Evolutionary conservation across 2,329 filamentous ascomycete species (phyloP), one percentile per base, ranked within the genome.

Genomic region (Nemania diffusa): DNA sequence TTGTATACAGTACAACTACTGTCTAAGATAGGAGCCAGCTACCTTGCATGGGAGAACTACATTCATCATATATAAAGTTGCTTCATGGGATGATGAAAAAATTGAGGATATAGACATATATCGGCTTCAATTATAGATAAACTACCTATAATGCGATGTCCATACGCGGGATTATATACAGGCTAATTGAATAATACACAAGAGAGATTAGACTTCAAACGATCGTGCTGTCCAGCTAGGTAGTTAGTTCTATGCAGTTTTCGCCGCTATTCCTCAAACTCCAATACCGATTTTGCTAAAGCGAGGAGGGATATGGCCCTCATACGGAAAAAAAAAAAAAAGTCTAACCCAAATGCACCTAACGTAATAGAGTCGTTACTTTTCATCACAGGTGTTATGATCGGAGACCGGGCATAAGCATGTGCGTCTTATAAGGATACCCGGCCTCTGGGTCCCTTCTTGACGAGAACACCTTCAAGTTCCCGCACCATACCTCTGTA

Each of bases 401-500:
- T 22, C 24, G 57, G 46, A 50, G 44, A 34, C 58, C 27, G 24
- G 55, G 52, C 51, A 44, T 57, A 42, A 50, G 26, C 24, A 55
- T 57, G 29, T 15, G n/a, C 4, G 15, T 51, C 48, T 73, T 53
- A 77, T 63, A 76, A 69, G 50, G 75, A 75, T 59, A 71, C 62
- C 57, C 75, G 73, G 44, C 70, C 71, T 57, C 69, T 71, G 11
- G 68, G 37, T 84, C 80, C 76, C 84, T 88, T 75, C 40, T 70
- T 74, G 56, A 87, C 88, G 78, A 98, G 97, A 67, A 99, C 88
- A 71, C 92, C 95, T 82, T 97, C 93, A 65, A 99, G 84, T 81
- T 99, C 96, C 70, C 91, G 90, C 70, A 99, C 86, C 93, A 99
- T 97, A 73, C 91, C 93, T 50, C 90, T 92, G 70, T 90, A 97